Conservation (phyloP, 495 filamentous ascomycete species). For the Glonium stellatum region DNA sequence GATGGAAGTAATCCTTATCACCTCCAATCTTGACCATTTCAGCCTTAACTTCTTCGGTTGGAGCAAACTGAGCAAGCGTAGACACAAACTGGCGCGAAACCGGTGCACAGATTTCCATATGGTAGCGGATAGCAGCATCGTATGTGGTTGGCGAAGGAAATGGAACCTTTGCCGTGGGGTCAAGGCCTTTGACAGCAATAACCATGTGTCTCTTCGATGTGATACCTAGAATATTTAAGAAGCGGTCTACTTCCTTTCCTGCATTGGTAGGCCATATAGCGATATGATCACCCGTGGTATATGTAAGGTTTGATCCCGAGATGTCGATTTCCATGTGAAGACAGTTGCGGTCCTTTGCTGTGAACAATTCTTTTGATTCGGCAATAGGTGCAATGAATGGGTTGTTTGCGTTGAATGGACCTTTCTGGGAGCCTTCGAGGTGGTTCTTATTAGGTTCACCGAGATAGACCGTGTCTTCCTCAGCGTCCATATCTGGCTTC, state of each 20-base stretch:
- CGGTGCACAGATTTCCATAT: conserved; percentile 92
- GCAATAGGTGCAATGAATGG: conserved; percentile 92
- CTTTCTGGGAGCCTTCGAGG: conserved; percentile 74
- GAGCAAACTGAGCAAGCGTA: conserved; percentile 81
- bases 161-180: conserved; percentile 93
- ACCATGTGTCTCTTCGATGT: conserved; percentile 71
- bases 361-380: conserved; percentile 86
- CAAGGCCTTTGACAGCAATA: conserved; percentile 83
- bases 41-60: conserved; percentile 71
- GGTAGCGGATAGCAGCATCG: conserved; percentile 88
- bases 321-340: conserved; percentile 96
- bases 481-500: conserved; percentile 61
- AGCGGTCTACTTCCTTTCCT: conserved; percentile 84
- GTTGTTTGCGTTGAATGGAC: conserved; percentile 94
- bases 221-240: conserved; percentile 73
- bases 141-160: conserved; percentile 97
- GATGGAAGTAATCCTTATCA: conserved; percentile 95
- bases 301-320: conserved; percentile 74
- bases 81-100: conserved; percentile 95
- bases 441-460: conserved; percentile 97
- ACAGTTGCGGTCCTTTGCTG: conserved; percentile 87
- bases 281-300: conserved; percentile 96
- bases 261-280: conserved; percentile 97
- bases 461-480: conserved; percentile 84
- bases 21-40: conserved; percentile 82